phyloP scores from a whole-genome alignment of 2,329 filamentous ascomycete genomes.

The Alternaria conjuncta region DNA sequence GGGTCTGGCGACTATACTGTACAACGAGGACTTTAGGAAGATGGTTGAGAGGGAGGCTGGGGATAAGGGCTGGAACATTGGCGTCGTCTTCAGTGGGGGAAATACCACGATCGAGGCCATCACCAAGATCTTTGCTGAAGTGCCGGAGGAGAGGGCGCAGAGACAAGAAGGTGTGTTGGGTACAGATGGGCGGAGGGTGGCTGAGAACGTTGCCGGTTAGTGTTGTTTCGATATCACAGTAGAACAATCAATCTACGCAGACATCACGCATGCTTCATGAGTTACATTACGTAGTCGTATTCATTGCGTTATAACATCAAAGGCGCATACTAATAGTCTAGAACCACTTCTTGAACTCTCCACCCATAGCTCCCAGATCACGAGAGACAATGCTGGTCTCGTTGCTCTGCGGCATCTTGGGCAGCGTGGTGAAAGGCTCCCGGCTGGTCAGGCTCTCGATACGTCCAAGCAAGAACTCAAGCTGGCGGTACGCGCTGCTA shows the following conservation, averaged over 20 bases:
- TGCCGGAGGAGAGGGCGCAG: slow-evolving; percentile 38
- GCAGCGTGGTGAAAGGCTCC: slow-evolving; percentile 40
- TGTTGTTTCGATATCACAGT: background rate
- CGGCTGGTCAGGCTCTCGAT: slow-evolving; percentile 61
- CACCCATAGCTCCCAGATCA: slow-evolving; percentile 5
- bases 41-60: slow-evolving; percentile 75
- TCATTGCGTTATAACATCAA: background rate
- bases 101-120: slow-evolving; percentile 70
- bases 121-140: slow-evolving; percentile 58
- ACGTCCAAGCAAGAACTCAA: slow-evolving; percentile 78
- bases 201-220: slow-evolving; percentile 58
- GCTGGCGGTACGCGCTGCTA: slow-evolving; percentile 70
- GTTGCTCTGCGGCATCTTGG: slow-evolving; percentile 9
- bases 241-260: background rate
- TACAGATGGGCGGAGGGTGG: slow-evolving; percentile 49
- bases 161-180: slow-evolving; percentile 51
- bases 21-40: slow-evolving; percentile 76
- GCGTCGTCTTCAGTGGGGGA: slow-evolving; percentile 67
- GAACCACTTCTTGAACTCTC: slow-evolving; percentile 14
- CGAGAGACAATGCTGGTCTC: slow-evolving; percentile 6
- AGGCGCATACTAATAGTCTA: background rate
- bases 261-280: background rate
- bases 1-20: slow-evolving; percentile 81
- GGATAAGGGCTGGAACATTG: slow-evolving; percentile 74
- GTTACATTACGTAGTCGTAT: background rate